Evolutionary conservation across 1,284 basidiomycete genomes (phyloP).

Genomic region (Trametes sp.): DNA sequence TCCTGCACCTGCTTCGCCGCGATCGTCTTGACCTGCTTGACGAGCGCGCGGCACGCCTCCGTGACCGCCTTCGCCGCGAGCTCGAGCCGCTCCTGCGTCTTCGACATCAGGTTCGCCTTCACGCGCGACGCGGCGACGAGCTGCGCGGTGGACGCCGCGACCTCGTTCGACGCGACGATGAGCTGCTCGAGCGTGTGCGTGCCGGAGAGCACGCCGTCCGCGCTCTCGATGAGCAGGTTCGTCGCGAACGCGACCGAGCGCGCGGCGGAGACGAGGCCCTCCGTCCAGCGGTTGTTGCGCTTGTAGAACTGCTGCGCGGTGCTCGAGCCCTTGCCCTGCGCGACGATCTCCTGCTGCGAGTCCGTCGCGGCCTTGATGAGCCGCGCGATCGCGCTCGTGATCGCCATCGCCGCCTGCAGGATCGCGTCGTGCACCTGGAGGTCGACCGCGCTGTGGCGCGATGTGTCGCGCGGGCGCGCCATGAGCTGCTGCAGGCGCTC

Average conservation of each 20-base stretch:
- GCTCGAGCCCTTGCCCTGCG: conserved; percentile 91
- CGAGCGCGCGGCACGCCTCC: conserved; percentile 97
- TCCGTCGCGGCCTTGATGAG: conserved; percentile 97
- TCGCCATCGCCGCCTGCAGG: conserved; percentile 90
- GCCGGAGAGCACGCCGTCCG: conserved; percentile 96
- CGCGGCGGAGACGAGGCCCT: conserved; percentile 97
- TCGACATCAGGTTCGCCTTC: conserved; percentile 98
- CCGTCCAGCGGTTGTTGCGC: conserved; percentile 99
- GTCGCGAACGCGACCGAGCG: conserved; percentile 98
- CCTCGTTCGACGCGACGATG: conserved; percentile 99
- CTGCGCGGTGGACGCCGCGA: conserved; percentile 96
- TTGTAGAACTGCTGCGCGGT: conserved; percentile 99
- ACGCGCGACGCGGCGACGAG: conserved; percentile 98
- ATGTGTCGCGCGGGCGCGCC: conserved; percentile 85
- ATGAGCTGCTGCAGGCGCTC: conserved; percentile 91
- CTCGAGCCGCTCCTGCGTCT: conserved; percentile 97
- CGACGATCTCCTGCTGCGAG: conserved; percentile 97
- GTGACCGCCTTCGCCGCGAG: conserved; percentile 98
- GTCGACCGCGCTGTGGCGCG: conserved; percentile 89
- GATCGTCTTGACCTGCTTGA: conserved; percentile 96
- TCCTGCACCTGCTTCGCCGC: conserved; percentile 84
- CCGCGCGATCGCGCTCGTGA: conserved; percentile 94
- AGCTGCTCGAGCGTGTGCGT: conserved; percentile 98
- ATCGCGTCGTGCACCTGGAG: conserved; percentile 99
- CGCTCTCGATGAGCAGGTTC: conserved; percentile 95